These are phyloP conservation scores for Chalaropsis ovoidea DNA, from an alignment of 2,329 filamentous ascomycete genomes.

Conservation along the genomic window DNA sequence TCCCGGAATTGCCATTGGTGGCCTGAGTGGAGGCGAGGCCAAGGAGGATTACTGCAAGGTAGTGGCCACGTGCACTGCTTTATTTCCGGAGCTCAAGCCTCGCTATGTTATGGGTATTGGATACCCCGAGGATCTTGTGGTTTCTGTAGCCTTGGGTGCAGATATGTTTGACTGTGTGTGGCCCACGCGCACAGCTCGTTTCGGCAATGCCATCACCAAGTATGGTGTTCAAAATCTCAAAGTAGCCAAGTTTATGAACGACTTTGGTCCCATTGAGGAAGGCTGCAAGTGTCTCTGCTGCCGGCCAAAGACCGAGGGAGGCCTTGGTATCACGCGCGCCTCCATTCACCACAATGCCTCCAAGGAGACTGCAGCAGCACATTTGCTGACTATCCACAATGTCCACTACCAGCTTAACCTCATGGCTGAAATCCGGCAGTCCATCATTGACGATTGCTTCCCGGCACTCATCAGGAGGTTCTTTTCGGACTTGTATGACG, in stretches of 20 bases:
- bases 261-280: constrained; percentile 75
- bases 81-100: constrained; percentile 86
- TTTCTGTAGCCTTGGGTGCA: constrained; percentile 84
- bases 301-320: constrained; percentile 52
- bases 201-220: constrained; percentile 85
- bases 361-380: constrained; percentile 89
- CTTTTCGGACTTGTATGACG: constrained; percentile 59
- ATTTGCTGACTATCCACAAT: constrained; percentile 83
- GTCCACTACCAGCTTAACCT: constrained; percentile 82
- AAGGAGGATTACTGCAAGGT: constrained; percentile 89
- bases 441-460: constrained; percentile 72
- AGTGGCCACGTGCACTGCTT: constrained; percentile 70
- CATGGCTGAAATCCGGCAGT: constrained; percentile 63
- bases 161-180: constrained; percentile 99
- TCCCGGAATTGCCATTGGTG: constrained; percentile 92
- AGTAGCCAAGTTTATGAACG: constrained; percentile 61
- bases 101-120: constrained; percentile 98
- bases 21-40: constrained; percentile 86
- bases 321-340: constrained; percentile 72
- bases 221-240: constrained; percentile 75
- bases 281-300: constrained; percentile 77
- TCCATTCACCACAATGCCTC: constrained; percentile 85
- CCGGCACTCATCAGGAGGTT: constrained; percentile 69
- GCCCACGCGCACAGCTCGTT: constrained; percentile 91
- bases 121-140: constrained; percentile 90